phyloP scores from a whole-genome alignment of 441 rosid genomes.

The Pelargonium australe region DNA sequence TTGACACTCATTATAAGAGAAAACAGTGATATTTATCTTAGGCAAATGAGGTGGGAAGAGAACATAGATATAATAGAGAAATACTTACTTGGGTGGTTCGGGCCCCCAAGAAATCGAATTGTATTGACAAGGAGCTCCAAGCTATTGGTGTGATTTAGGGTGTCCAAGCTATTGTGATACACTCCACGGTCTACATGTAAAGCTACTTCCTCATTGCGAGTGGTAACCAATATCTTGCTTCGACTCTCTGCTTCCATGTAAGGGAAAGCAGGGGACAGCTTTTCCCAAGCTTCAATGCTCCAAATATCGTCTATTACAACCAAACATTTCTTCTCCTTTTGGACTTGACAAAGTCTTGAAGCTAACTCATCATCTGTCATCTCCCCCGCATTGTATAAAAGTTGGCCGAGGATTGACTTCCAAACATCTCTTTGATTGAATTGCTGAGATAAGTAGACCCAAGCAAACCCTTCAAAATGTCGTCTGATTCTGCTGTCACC shows the following conservation, averaged over 20 bases:
- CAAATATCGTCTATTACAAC: constrained; percentile 32
- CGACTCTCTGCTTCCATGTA: neutral
- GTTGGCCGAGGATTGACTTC: constrained; percentile 24
- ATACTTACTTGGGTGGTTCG: neutral
- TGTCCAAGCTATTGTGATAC: neutral
- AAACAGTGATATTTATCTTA: no score
- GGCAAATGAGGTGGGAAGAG: no score
- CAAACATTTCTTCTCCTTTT: constrained; percentile 27
- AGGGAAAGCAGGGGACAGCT: no score
- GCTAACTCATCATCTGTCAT: constrained; percentile 32
- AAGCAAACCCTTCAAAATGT: constrained; percentile 28
- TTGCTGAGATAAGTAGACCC: constrained; percentile 33
- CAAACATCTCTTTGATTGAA: constrained; percentile 29
- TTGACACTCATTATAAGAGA: no score
- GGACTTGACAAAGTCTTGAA: constrained; percentile 23
- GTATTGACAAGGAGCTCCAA: neutral
- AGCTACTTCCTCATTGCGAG: neutral
- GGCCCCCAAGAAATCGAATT: neutral
- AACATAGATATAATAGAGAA: neutral
- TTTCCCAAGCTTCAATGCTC: constrained; percentile 14
- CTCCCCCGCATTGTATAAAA: constrained; percentile 20
- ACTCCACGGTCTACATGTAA: neutral
- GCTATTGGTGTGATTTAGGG: neutral
- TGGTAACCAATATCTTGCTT: neutral
- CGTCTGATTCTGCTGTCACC: constrained; percentile 23